These are phyloP conservation scores for Phlebiopsis flavidoalba DNA, from an alignment of 768 basidiomycete genomes.

Conservation along the genomic window DNA sequence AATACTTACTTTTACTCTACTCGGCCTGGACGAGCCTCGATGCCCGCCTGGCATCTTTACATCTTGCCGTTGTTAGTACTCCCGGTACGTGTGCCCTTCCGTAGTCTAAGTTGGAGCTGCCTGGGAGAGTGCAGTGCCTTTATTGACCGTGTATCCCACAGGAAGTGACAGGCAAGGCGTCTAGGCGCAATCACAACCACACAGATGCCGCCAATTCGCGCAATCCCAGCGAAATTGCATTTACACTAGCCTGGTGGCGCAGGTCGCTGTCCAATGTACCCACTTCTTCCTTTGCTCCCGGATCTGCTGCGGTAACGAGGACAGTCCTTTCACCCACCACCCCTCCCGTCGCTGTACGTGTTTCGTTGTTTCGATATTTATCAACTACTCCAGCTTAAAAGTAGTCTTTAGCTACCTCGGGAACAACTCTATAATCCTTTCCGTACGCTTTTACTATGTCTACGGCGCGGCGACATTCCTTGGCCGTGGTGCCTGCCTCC, in stretches of 20 bases:
- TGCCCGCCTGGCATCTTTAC: not conserved
- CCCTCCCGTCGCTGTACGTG: not conserved
- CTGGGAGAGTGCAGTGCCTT: not conserved
- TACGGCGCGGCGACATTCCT: not conserved
- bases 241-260: not conserved
- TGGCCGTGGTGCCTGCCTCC: not conserved
- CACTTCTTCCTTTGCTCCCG: not conserved
- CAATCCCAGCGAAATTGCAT: not conserved
- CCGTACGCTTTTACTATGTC: not conserved
- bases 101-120: not conserved
- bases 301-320: not conserved
- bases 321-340: not conserved
- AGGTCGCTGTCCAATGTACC: not conserved
- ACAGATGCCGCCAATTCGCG: slow-evolving; percentile 9
- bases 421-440: not conserved
- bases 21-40: too few relatives aligned
- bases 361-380: not conserved
- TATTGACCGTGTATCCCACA: not conserved
- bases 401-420: not conserved
- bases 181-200: slow-evolving; percentile 3
- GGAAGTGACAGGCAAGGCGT: not conserved
- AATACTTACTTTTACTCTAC: too few relatives aligned
- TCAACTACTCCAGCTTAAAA: not conserved
- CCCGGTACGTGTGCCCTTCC: not conserved
- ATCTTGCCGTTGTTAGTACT: not conserved